These are phyloP conservation scores for Agastache rugosa DNA, from an alignment of 257 asterid species.

Conservation along the genomic window DNA sequence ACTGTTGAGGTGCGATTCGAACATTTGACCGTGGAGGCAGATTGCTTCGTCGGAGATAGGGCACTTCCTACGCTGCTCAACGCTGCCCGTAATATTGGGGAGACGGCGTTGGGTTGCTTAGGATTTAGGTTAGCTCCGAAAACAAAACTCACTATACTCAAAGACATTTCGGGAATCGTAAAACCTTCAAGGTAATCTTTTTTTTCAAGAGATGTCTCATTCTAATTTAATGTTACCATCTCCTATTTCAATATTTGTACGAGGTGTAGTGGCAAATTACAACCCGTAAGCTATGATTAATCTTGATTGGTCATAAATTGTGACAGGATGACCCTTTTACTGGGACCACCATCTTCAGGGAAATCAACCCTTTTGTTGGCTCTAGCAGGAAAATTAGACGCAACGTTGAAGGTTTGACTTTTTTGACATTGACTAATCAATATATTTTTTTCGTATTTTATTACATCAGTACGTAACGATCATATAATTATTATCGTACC, in stretches of 20 bases:
- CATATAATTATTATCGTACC: neutral
- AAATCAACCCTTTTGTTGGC: constrained; percentile 74
- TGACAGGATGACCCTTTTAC: constrained; percentile 71
- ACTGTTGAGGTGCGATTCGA: constrained; percentile 68
- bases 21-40: constrained; percentile 57
- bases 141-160: constrained; percentile 65
- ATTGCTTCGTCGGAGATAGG: constrained; percentile 66
- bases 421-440: neutral
- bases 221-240: neutral
- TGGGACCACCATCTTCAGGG: constrained; percentile 80
- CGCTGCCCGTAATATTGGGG: constrained; percentile 56
- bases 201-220: neutral
- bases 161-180: constrained; percentile 62
- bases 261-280: neutral
- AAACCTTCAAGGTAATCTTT: constrained; percentile 65
- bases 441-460: neutral
- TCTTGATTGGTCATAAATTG: constrained; percentile 1
- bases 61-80: constrained; percentile 72
- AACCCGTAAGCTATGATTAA: neutral
- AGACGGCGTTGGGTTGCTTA: constrained; percentile 47
- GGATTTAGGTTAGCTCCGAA: constrained; percentile 53
- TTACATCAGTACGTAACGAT: neutral
- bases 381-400: constrained; percentile 72
- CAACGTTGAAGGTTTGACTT: constrained; percentile 59
- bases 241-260: neutral